A percentile compares a stretch with the other conserved stretches of the same genome.
These are phyloP conservation scores for Saxophila tyrrhenica DNA, from an alignment of 495 filamentous ascomycete species.

Conservation along the genomic window DNA sequence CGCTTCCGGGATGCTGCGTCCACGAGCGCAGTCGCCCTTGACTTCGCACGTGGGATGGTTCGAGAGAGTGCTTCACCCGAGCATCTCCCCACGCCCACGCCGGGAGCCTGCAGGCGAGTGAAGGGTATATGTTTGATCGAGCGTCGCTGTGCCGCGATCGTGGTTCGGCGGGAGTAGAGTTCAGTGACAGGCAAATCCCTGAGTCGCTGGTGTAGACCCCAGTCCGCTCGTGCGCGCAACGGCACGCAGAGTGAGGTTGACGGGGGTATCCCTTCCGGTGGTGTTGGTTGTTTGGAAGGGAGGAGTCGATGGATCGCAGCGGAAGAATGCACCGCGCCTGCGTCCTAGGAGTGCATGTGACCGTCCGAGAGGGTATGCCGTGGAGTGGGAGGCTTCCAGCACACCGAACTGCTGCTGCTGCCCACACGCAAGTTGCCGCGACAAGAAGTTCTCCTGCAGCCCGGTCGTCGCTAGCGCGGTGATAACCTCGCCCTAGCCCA, in stretches of 20 bases:
- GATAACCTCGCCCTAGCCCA: not conserved
- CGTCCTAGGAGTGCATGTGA: not conserved
- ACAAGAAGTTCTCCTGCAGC: not conserved
- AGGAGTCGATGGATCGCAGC: not conserved
- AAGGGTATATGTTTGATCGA: not conserved
- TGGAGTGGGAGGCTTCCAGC: not conserved
- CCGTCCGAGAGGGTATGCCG: not conserved
- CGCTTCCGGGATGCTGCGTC: not conserved
- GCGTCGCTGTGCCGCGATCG: not conserved
- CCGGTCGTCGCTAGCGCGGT: not conserved
- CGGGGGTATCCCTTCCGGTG: not conserved
- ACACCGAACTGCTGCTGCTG: not conserved
- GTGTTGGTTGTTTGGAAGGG: not conserved
- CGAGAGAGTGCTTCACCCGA: not conserved
- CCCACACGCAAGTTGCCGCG: not conserved
- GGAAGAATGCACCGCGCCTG: not conserved
- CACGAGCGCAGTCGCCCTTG: not conserved
- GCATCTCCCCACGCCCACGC: not conserved
- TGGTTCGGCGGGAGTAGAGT: not conserved
- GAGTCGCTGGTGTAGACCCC: not conserved
- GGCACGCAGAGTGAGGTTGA: not conserved
- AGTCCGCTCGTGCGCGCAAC: not conserved
- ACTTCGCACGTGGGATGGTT: not conserved
- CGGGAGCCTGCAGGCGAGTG: not conserved
- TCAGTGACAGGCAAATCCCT: not conserved